These are phyloP conservation scores for Pseudopediastrum boryanum DNA, from an alignment of 139 green algal species.

Conservation along the genomic window DNA sequence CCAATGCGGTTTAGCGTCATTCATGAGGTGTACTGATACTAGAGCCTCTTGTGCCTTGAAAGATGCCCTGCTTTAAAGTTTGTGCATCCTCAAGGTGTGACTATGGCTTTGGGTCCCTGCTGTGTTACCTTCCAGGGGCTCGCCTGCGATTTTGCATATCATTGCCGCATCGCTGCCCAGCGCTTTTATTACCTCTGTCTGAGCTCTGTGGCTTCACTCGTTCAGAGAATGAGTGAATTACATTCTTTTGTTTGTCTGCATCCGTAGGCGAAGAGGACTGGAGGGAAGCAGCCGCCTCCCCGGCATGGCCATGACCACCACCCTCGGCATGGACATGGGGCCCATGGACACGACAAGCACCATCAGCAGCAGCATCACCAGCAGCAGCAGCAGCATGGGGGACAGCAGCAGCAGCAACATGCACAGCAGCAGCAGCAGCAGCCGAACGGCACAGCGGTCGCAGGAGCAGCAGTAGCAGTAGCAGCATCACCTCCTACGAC, in stretches of 20 bases:
- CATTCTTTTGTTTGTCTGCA: background rate
- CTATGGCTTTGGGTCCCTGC: no score
- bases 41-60: no score
- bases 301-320: conserved; percentile 6
- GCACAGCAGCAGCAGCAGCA: conserved; percentile 6
- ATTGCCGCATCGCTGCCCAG: background rate
- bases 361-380: conserved; percentile 17
- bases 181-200: background rate
- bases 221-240: background rate
- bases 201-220: background rate
- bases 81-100: no score
- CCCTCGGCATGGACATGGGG: background rate
- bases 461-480: background rate
- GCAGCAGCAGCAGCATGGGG: background rate
- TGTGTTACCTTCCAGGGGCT: no score
- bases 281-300: conserved; percentile 6
- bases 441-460: background rate
- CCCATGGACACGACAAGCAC: background rate
- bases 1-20: no score
- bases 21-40: no score
- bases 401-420: background rate
- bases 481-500: background rate
- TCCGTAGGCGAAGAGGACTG: background rate
- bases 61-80: no score
- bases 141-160: background rate